Conservation (phyloP, 140 eudicot species). For the Ambrosia hybrid region DNA sequence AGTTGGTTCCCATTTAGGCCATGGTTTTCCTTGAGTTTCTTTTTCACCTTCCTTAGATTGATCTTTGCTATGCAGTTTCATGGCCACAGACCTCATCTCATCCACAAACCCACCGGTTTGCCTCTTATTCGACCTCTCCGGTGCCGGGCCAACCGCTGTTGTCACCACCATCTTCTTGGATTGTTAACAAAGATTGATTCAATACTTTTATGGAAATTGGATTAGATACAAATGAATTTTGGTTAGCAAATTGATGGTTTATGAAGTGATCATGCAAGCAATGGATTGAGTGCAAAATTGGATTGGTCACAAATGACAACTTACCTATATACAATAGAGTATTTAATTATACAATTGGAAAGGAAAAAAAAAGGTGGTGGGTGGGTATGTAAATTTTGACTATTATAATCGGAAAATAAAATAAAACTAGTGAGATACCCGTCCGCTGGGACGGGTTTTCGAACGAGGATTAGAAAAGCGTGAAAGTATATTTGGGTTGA, state of each 20-base stretch:
- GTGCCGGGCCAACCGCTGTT: constrained; percentile 33
- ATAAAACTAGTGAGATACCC: no score
- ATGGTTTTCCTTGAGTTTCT: constrained; percentile 65
- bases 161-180: constrained; percentile 53
- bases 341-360: not conserved
- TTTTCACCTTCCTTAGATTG: constrained; percentile 93
- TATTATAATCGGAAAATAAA: not conserved
- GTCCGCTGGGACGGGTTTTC: no score
- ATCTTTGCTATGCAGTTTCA: constrained; percentile 82
- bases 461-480: no score
- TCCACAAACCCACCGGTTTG: constrained; percentile 84
- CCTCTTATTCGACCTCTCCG: constrained; percentile 43
- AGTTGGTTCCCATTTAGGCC: constrained; percentile 81
- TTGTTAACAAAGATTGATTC: no score
- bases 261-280: constrained; percentile 15
- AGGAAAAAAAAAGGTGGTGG: constrained; percentile 2
- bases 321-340: constrained; percentile 1
- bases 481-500: no score
- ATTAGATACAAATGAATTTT: constrained; percentile 11
- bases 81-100: constrained; percentile 96
- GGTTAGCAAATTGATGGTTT: constrained; percentile 15
- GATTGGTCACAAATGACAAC: constrained; percentile 23
- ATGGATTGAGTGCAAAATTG: constrained; percentile 38
- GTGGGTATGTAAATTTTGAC: constrained; percentile 10
- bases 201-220: not conserved